These are phyloP conservation scores for Eimeria falciformis DNA, from an alignment of 169 alveolate genomes.

Conservation along the genomic window DNA sequence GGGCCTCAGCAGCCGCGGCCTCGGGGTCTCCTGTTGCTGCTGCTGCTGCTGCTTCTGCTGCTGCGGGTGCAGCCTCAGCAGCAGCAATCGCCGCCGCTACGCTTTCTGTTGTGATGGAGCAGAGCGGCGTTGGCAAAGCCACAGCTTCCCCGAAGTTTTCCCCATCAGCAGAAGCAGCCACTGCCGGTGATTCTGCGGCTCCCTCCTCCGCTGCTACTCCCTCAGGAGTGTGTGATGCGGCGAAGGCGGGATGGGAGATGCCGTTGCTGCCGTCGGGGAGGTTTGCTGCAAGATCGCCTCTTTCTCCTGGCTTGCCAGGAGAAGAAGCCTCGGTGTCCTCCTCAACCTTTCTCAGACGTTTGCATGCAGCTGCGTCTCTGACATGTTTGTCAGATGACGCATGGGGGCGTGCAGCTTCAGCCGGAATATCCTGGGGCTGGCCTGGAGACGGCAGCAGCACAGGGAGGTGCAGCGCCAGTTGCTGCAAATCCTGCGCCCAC, in stretches of 20 bases:
- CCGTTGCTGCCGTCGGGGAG: background rate
- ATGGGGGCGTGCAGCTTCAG: slow-evolving; percentile 4
- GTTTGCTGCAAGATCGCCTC: background rate
- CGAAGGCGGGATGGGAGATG: background rate
- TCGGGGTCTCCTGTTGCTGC: slow-evolving; percentile 31
- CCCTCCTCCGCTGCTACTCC: slow-evolving; percentile 7
- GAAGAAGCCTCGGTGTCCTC: background rate
- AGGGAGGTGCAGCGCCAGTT: slow-evolving; percentile 58
- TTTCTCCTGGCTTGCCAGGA: background rate
- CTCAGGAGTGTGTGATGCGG: background rate
- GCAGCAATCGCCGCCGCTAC: slow-evolving; percentile 50
- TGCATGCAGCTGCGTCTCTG: background rate
- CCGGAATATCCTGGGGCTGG: slow-evolving; percentile 43
- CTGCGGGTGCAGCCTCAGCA: slow-evolving; percentile 2
- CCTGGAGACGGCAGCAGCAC: slow-evolving; percentile 51
- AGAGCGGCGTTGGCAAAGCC: background rate
- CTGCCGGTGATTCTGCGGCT: slow-evolving; percentile 28
- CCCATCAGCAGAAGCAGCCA: slow-evolving; percentile 1
- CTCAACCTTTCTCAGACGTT: background rate
- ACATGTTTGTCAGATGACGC: background rate
- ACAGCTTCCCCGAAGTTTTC: background rate
- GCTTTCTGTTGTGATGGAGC: background rate
- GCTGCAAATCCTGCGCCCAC: slow-evolving; percentile 63
- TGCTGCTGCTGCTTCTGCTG: slow-evolving; percentile 44
- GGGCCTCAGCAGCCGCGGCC: slow-evolving; percentile 61